Evolutionary conservation across 163 green algal species (phyloP).

Genomic region (Scenedesmus sp.): DNA sequence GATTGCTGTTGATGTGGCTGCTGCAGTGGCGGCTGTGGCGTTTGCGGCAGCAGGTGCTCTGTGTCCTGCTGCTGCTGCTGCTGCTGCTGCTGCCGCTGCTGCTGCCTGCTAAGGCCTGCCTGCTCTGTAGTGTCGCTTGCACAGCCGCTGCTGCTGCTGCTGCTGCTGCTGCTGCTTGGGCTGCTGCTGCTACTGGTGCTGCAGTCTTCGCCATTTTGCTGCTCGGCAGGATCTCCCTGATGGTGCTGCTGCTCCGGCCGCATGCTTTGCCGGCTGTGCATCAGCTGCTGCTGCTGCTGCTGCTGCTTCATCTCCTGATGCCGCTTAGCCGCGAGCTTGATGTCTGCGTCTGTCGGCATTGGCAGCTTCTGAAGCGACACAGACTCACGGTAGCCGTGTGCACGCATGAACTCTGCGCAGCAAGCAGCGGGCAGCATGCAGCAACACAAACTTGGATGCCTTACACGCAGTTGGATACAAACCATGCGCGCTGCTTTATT

Average conservation of each 20-base stretch:
- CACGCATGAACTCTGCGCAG: slow-evolving; percentile 34
- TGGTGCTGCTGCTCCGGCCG: slow-evolving; percentile 6
- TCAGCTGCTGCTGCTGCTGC: slow-evolving; percentile 23
- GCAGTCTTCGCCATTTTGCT: not conserved
- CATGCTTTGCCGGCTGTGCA: not conserved
- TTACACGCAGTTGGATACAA: no score
- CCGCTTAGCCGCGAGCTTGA: not conserved
- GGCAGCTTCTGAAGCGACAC: slow-evolving; percentile 15
- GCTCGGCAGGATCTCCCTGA: not conserved
- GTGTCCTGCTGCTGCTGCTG: not conserved
- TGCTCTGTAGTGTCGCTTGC: not conserved
- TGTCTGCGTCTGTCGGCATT: slow-evolving; percentile 21
- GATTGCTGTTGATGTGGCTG: no score
- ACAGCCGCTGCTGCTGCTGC: slow-evolving; percentile 6
- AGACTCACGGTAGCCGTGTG: slow-evolving; percentile 28
- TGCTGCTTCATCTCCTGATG: not conserved
- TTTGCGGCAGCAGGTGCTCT: not conserved
- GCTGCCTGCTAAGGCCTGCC: not conserved
- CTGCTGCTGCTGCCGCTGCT: slow-evolving; percentile 20
- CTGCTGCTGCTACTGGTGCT: slow-evolving; percentile 10
- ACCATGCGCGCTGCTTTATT: not conserved
- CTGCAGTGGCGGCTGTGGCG: no score
- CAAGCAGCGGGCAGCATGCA: not conserved
- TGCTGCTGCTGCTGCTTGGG: not conserved
- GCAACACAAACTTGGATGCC: no score